Conservation (phyloP, 2,329 filamentous ascomycete genomes). For the Cryphonectria nitschkei region DNA sequence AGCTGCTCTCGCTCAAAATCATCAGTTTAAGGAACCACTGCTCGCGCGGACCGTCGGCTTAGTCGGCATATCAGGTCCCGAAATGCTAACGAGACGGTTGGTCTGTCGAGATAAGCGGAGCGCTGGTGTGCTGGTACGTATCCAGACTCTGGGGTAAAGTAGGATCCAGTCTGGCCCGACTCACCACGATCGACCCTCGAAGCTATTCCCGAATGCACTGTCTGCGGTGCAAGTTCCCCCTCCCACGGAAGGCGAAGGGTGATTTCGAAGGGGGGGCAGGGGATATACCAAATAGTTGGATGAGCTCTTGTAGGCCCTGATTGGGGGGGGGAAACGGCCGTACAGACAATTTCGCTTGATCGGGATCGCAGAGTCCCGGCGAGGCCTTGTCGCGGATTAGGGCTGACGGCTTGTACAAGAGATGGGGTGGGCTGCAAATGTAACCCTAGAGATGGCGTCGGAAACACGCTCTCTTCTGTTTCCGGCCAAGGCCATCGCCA, state of each 20-base stretch:
- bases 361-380: neutral
- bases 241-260: neutral
- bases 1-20: neutral
- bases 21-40: neutral
- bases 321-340: slow-evolving; percentile 18
- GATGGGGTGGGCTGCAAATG: neutral
- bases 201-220: neutral
- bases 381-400: slow-evolving; percentile 7
- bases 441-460: neutral
- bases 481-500: neutral
- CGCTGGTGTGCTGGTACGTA: neutral
- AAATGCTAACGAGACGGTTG: neutral
- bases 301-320: slow-evolving; percentile 1
- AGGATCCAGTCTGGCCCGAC: neutral
- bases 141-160: neutral
- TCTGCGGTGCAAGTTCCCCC: neutral
- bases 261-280: neutral
- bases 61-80: neutral
- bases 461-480: neutral
- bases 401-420: slow-evolving; percentile 7
- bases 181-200: neutral
- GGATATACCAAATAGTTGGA: slow-evolving; percentile 5
- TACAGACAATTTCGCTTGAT: neutral
- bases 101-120: neutral
- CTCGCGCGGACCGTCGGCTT: neutral